Evolutionary conservation across 106 monocot species (phyloP), one percentile per base, ranked within the genome.

Genomic region (Triglochin maritima): DNA sequence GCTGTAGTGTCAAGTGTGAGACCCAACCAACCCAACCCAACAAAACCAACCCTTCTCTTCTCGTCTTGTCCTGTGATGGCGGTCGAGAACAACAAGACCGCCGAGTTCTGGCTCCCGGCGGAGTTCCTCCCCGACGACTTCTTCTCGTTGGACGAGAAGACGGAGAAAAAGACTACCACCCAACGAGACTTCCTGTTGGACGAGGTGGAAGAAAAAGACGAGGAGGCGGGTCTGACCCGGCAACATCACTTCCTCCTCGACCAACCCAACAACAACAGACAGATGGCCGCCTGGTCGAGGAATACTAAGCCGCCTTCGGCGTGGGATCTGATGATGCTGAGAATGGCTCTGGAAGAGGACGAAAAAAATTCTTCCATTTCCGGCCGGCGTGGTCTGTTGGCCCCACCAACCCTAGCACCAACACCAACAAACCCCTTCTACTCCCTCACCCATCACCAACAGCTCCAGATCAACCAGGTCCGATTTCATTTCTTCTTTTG

Each of bases 381-480:
- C 7, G n/a, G 15, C 6, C 50, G 55, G 17, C 66, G 76, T 7
- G 69, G 70, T 9, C 44, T 69, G 0, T 43, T 70, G 5, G 69
- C 4, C 3, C 77, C 63, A 2, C 54, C 60, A 3, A 61, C 55
- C n/a, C 71, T 66, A 0, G 46, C 73, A 3, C 17, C 59, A 3
- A 46, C 44, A 16, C 42, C 3, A 46, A 2, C 49, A 11, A 54
- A 50, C 13, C 64, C 44, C 29, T 29, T 29, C 29, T 29, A 29
- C 10, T 12, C 72, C 16, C 69, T 70, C 43, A 45, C 67, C 49
- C 72, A 59, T 5, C 80, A 76, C 46, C 29, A 29, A 29, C 85
- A 81, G 69, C 53, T 86, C 9, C 86, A 77, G 54, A 72, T 65
- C 4, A 76, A 73, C 45, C 83, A 79, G 7, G 89, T 90, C 52